These are phyloP conservation scores for Cystobasidium onofrii DNA, from an alignment of 768 basidiomycete genomes.

Conservation along the genomic window DNA sequence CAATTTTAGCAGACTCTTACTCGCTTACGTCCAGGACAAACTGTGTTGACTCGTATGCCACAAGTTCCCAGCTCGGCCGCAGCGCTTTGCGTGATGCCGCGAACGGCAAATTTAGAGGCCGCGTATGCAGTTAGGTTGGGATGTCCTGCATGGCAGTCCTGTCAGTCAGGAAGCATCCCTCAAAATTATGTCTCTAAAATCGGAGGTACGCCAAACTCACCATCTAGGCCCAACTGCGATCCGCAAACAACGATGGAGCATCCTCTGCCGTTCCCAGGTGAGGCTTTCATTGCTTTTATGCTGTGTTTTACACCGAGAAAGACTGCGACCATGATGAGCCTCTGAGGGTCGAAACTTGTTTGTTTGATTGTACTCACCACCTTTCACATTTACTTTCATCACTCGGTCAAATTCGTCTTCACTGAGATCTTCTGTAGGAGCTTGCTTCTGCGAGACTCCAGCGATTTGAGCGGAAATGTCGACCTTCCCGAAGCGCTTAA, in stretches of 20 bases:
- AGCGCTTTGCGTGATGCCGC: conserved; percentile 30
- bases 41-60: conserved; percentile 26
- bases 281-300: neutral
- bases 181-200: neutral
- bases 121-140: conserved; percentile 4
- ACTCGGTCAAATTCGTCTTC: neutral
- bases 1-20: too few species aligned
- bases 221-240: neutral
- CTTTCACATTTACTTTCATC: neutral
- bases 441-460: neutral
- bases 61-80: conserved; percentile 29
- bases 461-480: conserved; percentile 3
- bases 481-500: neutral
- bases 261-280: neutral
- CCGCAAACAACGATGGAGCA: neutral
- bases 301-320: neutral
- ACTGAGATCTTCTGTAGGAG: neutral
- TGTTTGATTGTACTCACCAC: neutral
- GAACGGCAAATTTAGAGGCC: conserved; percentile 26
- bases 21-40: conserved; percentile 14
- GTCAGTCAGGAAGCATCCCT: neutral
- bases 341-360: neutral
- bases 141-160: neutral
- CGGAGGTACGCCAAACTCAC: neutral
- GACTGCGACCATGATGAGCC: neutral